Conservation (phyloP, 2,329 filamentous ascomycete genomes). For the Aspergillus jensenii region DNA sequence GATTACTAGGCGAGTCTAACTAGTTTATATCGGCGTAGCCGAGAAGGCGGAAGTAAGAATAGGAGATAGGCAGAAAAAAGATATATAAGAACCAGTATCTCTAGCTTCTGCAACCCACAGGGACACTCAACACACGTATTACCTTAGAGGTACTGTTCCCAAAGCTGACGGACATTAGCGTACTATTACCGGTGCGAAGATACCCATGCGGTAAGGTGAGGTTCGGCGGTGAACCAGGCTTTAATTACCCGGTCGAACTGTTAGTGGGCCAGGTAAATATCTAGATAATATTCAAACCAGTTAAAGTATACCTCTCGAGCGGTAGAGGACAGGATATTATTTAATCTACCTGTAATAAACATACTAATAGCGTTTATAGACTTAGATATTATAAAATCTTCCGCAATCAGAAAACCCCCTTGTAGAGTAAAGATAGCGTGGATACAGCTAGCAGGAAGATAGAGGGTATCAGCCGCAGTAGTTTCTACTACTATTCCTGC, state of each 20-base stretch:
- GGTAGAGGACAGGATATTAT: not conserved
- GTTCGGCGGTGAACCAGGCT: not conserved
- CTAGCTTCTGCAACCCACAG: too few species aligned
- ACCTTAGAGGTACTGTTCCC: too few species aligned
- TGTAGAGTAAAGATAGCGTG: not conserved
- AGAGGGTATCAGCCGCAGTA: not conserved
- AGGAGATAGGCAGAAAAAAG: too few species aligned
- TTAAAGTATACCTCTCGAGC: not conserved
- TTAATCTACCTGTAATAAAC: not conserved
- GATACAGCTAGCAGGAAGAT: not conserved
- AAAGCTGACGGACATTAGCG: too few species aligned
- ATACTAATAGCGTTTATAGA: not conserved
- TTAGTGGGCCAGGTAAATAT: not conserved
- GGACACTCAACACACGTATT: too few species aligned
- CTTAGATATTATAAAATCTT: not conserved
- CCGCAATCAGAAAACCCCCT: not conserved
- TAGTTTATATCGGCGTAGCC: too few species aligned
- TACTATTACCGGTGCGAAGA: too few species aligned
- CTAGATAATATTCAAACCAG: not conserved
- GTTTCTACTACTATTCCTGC: not conserved
- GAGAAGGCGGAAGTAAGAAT: too few species aligned
- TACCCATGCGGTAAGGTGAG: too few species aligned
- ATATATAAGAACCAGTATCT: too few species aligned
- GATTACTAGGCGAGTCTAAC: too few species aligned
- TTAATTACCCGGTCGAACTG: not conserved